Conservation (phyloP, 805 yeast species). For the Candida golubevii region DNA sequence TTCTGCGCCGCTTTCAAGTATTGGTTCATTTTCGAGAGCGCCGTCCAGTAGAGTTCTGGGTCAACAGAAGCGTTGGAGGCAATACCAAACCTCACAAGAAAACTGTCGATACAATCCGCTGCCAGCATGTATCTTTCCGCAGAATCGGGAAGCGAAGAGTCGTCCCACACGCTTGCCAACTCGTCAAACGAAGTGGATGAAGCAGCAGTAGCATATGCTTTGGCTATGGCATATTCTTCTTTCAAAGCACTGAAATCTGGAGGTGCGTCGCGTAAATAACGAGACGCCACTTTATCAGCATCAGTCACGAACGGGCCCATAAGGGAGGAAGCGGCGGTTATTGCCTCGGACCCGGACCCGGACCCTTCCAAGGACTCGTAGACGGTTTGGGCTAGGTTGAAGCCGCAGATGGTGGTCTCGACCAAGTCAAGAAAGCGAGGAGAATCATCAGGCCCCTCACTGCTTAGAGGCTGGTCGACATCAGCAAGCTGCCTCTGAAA, state of each 20-base stretch:
- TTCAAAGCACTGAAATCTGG: slow-evolving; percentile 18
- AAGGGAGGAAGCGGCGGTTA: slow-evolving; percentile 7
- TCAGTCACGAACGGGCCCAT: slow-evolving; percentile 19
- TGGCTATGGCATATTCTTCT: slow-evolving; percentile 22
- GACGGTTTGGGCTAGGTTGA: slow-evolving; percentile 27
- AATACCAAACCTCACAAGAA: slow-evolving; percentile 34
- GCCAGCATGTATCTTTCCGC: slow-evolving; percentile 40
- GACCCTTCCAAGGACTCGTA: slow-evolving; percentile 19
- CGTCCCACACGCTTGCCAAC: slow-evolving; percentile 33
- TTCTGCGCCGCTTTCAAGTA: slow-evolving; percentile 39
- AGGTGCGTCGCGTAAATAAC: slow-evolving; percentile 17
- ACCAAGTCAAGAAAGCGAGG: slow-evolving; percentile 23
- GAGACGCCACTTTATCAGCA: slow-evolving; percentile 19
- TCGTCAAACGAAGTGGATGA: slow-evolving; percentile 15
- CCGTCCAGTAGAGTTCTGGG: slow-evolving; percentile 33
- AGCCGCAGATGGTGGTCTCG: slow-evolving; percentile 30
- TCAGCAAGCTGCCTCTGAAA: slow-evolving; percentile 21
- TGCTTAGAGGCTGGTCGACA: neutral
- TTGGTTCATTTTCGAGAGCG: slow-evolving; percentile 34
- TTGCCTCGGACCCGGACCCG: neutral
- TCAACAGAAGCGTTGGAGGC: slow-evolving; percentile 7
- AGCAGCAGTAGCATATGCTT: slow-evolving; percentile 15
- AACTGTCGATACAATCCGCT: slow-evolving; percentile 41
- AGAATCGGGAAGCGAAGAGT: slow-evolving; percentile 20
- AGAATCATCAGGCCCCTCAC: slow-evolving; percentile 11